Percentiles rank a stretch among this genome's conserved stretches.
These are phyloP conservation scores for Serendipita vermifera DNA, from an alignment of 768 basidiomycete genomes.

Conservation along the genomic window DNA sequence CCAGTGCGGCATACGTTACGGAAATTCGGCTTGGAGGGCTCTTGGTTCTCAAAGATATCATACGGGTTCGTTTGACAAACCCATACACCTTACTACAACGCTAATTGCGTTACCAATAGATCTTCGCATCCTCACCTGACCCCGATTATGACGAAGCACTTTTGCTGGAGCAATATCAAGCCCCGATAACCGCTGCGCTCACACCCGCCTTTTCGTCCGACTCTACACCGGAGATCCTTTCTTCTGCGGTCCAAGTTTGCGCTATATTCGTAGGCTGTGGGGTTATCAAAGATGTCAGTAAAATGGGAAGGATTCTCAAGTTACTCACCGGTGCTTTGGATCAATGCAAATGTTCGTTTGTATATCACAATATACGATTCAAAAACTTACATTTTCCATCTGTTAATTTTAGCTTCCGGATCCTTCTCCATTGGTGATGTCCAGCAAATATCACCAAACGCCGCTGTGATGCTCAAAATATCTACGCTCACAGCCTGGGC, in stretches of 20 bases:
- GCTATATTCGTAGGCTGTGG: constrained; percentile 93
- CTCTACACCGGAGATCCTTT: constrained; percentile 88
- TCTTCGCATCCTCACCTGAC: constrained; percentile 76
- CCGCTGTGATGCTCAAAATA: constrained; percentile 86
- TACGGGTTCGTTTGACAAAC: constrained; percentile 48
- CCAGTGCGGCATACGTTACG: constrained; percentile 90
- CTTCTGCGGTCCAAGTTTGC: constrained; percentile 84
- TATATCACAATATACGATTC: background rate
- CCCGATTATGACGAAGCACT: constrained; percentile 85
- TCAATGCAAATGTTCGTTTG: constrained; percentile 63
- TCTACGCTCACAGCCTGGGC: constrained; percentile 94
- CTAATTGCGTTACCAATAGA: constrained; percentile 31
- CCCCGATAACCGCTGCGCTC: constrained; percentile 92
- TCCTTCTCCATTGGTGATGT: constrained; percentile 79
- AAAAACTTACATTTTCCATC: too few species aligned
- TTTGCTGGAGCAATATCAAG: constrained; percentile 92
- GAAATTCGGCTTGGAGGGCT: constrained; percentile 89
- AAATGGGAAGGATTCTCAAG: constrained; percentile 92
- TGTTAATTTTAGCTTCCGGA: constrained; percentile 47
- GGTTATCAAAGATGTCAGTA: constrained; percentile 72
- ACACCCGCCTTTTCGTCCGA: constrained; percentile 95
- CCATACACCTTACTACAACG: background rate
- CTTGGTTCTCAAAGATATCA: constrained; percentile 79
- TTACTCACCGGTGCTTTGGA: constrained; percentile 76
- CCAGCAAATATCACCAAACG: constrained; percentile 80